Base-by-base conservation (phyloP, 2,329 filamentous ascomycete species). In the Ascochyta koolunga region DNA sequence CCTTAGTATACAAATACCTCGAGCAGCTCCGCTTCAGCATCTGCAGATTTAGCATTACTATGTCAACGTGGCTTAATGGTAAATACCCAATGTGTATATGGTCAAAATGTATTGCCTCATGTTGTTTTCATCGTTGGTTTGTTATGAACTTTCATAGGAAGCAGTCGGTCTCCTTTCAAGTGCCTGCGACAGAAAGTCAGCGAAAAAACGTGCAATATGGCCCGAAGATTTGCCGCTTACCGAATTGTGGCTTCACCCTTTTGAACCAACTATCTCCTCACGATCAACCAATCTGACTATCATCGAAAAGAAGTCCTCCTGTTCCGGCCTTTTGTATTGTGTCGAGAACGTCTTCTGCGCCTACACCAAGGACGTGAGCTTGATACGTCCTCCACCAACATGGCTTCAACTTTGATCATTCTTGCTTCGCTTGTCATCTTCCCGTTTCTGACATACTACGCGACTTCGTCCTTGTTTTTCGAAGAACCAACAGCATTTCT, bases 371-470 rank as follows among this genome's bases (percentile, higher is more conserved):
- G 4, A n/a, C 16, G 4, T 43, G 32, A 37, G 8, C 15, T 29
- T 29, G 3, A 36, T 2, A 9, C 31, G 4, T 19, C 9, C 13
- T n/a, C 18, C 24, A 1, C 13, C 36, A 37, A 16, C 6, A 54
- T 54, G 51, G 46, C 45, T 13, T 19, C 19, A 4, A 31, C n/a
- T 15, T 21, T 41, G 19, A 16, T 54, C 22, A 25, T 50, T 16
- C 5, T 50, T 42, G 45, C 41, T n/a, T 44, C 25, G 7, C 13
- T 60, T 11, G 19, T 62, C 32, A 27, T 53, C 16, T 27, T 60
- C 8, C 66, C 67, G 15, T 59, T 66, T 25, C 41, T 67, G n/a
- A 67, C 57, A 15, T 65, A 64, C 18, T 63, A 66, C 42, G 32
- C 62, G n/a, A 62, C 66, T 13, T 62, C 60, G 7, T 16, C 35